Evolutionary conservation across 2,329 filamentous ascomycete genomes (phyloP).

Genomic region (Colletotrichum karsti): DNA sequence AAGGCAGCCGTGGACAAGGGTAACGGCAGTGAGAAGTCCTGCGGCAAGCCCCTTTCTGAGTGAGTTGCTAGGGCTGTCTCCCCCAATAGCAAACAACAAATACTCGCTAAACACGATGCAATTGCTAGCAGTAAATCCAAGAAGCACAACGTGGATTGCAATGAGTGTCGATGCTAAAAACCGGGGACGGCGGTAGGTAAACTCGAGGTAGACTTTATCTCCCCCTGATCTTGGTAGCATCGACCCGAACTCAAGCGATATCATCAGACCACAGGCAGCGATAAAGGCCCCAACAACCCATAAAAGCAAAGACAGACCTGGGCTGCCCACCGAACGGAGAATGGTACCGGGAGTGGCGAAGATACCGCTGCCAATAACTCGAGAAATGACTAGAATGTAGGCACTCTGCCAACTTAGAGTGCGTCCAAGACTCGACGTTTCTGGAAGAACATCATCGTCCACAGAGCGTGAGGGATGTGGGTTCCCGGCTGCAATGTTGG

Average conservation of each 20-base stretch:
- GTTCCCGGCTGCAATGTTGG: not conserved
- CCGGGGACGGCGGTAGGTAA: constrained; percentile 69
- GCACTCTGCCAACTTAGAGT: constrained; percentile 70
- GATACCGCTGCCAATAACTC: constrained; percentile 76
- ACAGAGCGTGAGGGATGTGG: constrained; percentile 38
- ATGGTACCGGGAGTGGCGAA: constrained; percentile 78
- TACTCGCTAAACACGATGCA: constrained; percentile 76
- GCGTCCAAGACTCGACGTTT: constrained; percentile 65
- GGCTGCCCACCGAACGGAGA: constrained; percentile 70
- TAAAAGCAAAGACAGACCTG: constrained; percentile 68
- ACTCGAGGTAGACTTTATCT: constrained; percentile 76
- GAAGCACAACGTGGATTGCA: constrained; percentile 68
- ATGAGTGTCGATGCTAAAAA: constrained; percentile 72
- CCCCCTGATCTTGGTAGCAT: constrained; percentile 77
- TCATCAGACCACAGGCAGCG: constrained; percentile 67
- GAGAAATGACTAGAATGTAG: constrained; percentile 73
- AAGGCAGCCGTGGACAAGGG: constrained; percentile 66
- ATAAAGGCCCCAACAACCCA: constrained; percentile 72
- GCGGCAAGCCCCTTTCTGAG: constrained; percentile 65
- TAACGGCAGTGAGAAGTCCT: constrained; percentile 63
- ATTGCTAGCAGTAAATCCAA: constrained; percentile 76
- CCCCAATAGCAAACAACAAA: constrained; percentile 64
- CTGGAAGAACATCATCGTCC: constrained; percentile 67
- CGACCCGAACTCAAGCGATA: constrained; percentile 74
- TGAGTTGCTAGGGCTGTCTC: constrained; percentile 57